Base-by-base conservation (phyloP, 164 flowering plant genomes). In the Saururus chinensis region DNA sequence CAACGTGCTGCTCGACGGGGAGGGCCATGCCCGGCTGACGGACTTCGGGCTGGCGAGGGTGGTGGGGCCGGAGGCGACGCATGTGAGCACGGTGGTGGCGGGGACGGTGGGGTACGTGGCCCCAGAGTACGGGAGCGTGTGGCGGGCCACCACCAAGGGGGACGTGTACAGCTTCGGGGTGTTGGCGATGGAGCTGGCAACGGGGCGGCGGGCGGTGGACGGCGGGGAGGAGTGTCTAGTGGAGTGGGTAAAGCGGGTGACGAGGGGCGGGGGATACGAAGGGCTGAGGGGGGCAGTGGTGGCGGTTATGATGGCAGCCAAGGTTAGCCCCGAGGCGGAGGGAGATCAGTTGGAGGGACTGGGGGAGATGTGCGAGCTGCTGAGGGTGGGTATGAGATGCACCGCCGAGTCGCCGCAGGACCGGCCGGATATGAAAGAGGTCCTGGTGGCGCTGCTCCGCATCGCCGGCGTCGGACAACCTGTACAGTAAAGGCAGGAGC, bases 91-190 rank as follows among this genome's bases (percentile, higher is more conserved):
- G 10, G 73, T 82, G 74, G 83, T 92, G 26, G 98, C 96, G 0
- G 98, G 98, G 21, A 89, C 98, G 0, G 73, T 92, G 2, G 98
- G 98, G 0, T 92, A 92, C 64, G 96, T 92, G 11, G 95, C 96
- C 1, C 98, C 98, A 0, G 98, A 92, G 56, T 92, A 92, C 51
- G 89, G 96, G 24, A 92, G 85, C 21, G 84, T 89, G 7, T 84
- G 92, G 92, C 82, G 79, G 10, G 98, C 98, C 9, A 88, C 95
- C 0, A 87, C 98, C 0, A 84, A 83, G 61, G 98, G 98, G 0
- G 98, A 92, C 62, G 98, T 92, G 37, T 92, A 92, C 51, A 92
- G 98, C 68, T 89, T 72, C 62, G 98, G 98, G n/a, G 85, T 92
- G 17, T 57, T 92, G 56, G 79, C 73, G 0, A 83, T 92, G 95